phyloP scores from a whole-genome alignment of 2,329 filamentous ascomycete species.

The Colletotrichum costaricense region DNA sequence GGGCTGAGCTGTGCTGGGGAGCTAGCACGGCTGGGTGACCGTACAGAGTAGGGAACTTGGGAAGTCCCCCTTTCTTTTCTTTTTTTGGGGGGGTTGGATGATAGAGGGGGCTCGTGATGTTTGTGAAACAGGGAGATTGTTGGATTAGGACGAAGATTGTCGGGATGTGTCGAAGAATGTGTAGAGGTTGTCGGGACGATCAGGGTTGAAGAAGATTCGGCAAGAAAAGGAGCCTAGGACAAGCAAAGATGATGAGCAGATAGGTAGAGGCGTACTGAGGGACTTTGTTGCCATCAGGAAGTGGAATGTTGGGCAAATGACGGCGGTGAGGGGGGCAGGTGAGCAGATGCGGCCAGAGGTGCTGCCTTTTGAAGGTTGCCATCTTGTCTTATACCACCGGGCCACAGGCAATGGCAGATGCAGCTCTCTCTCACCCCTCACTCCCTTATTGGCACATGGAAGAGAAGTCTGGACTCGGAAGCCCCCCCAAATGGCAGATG shows the following conservation, averaged over 20 bases:
- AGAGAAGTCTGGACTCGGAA: not conserved
- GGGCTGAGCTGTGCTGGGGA: not conserved
- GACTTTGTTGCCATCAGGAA: constrained; percentile 8
- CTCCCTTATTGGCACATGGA: not conserved
- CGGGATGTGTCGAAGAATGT: not conserved
- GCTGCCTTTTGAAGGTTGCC: constrained; percentile 10
- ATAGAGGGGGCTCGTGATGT: constrained; percentile 27
- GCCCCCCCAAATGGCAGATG: not conserved
- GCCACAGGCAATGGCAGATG: not conserved
- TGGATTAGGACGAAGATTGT: not conserved
- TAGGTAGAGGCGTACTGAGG: not conserved
- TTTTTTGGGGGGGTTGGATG: not conserved
- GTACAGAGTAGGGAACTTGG: not conserved
- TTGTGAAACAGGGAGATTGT: constrained; percentile 28
- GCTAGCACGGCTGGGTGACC: not conserved
- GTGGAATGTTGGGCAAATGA: not conserved
- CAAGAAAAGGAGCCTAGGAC: not conserved
- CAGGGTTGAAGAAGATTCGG: not conserved
- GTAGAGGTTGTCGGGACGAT: not conserved
- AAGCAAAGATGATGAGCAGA: not conserved
- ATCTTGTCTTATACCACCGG: constrained; percentile 18
- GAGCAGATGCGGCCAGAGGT: not conserved
- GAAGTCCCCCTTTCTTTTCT: not conserved
- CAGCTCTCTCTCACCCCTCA: not conserved
- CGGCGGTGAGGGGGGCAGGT: constrained; percentile 15